Conservation (phyloP, 495 filamentous ascomycete species). For the Hypoxylon rickii region DNA sequence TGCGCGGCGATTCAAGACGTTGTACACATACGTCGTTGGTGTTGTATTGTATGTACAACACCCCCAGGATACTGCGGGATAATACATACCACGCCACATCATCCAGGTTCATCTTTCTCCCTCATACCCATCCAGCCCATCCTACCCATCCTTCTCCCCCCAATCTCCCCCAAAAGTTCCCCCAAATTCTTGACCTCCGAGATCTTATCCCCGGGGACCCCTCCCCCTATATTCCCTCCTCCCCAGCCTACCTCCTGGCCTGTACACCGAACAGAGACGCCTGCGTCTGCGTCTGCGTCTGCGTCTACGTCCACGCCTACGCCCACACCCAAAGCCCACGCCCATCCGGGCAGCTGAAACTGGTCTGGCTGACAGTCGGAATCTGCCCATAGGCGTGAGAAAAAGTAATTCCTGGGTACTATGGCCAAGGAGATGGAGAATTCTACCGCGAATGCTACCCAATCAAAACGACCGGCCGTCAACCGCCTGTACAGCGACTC, state of each 20-base stretch:
- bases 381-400: slow-evolving; percentile 24
- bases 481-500: slow-evolving; percentile 45
- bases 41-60: slow-evolving; percentile 24
- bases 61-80: slow-evolving; percentile 9
- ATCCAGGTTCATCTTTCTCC: slow-evolving; percentile 4
- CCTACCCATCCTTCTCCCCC: slow-evolving; percentile 19
- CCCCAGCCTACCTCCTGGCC: slow-evolving; percentile 4
- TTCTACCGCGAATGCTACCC: slow-evolving; percentile 39
- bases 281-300: no score
- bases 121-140: background rate
- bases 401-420: slow-evolving; percentile 10
- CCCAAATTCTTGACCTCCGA: slow-evolving; percentile 17
- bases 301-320: no score
- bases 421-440: slow-evolving; percentile 34
- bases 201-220: slow-evolving; percentile 30
- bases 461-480: slow-evolving; percentile 53
- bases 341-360: slow-evolving; percentile 31
- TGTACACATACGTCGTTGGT: slow-evolving; percentile 7
- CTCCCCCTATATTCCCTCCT: slow-evolving; percentile 5
- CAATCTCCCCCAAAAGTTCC: background rate
- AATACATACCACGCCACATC: slow-evolving; percentile 19
- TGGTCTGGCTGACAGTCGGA: slow-evolving; percentile 28
- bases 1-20: background rate
- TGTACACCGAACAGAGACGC: slow-evolving; percentile 29
- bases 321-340: slow-evolving; percentile 11